phyloP scores from a whole-genome alignment of 352 stramenopile genomes.

The Phytophthora sp. region DNA sequence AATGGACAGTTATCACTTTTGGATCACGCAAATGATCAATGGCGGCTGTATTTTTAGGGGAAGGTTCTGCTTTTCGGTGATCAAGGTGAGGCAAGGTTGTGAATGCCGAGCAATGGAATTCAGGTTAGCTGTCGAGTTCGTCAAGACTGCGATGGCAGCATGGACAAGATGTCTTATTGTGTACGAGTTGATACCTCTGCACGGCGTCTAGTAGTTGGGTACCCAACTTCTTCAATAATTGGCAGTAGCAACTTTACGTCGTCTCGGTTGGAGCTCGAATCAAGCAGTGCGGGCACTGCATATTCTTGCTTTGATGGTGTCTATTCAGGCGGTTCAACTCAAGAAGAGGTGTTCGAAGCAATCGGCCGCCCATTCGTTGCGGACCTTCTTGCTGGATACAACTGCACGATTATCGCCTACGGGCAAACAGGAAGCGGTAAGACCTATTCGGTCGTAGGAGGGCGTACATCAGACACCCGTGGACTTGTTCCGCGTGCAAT shows the following conservation, averaged over 20 bases:
- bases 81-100: neutral
- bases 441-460: slow-evolving; percentile 61
- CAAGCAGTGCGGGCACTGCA: neutral
- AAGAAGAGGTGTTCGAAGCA: slow-evolving; percentile 51
- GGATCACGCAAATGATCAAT: neutral
- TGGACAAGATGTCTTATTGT: neutral
- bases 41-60: slow-evolving; percentile 32
- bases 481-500: slow-evolving; percentile 53
- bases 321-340: slow-evolving; percentile 39
- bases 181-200: slow-evolving; percentile 14
- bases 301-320: slow-evolving; percentile 58
- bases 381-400: slow-evolving; percentile 65
- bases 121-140: slow-evolving; percentile 75
- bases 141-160: neutral
- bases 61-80: neutral
- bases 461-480: slow-evolving; percentile 7
- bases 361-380: slow-evolving; percentile 56
- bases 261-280: neutral
- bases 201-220: slow-evolving; percentile 2
- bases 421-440: slow-evolving; percentile 78
- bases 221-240: neutral
- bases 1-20: too few species aligned
- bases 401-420: slow-evolving; percentile 79
- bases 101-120: slow-evolving; percentile 46
- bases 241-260: neutral